phyloP scores from a whole-genome alignment of 2,329 filamentous ascomycete species.

The Lachnellula cervina region DNA sequence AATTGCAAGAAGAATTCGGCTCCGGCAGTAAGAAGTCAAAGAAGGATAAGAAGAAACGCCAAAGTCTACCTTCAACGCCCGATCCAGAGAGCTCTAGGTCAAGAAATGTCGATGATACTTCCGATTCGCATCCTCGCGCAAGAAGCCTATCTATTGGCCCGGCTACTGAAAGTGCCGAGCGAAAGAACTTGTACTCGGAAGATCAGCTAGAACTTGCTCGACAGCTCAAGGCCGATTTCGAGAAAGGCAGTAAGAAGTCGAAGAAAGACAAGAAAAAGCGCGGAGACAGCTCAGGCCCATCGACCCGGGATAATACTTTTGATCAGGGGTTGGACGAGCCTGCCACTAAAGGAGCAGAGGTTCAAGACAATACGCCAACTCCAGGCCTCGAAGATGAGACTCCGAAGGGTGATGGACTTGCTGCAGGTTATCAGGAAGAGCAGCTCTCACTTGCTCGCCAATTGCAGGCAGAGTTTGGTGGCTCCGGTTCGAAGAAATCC shows the following conservation, averaged over 20 bases:
- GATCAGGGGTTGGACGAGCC: not conserved
- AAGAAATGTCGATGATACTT: slow-evolving; percentile 15
- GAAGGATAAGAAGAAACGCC: slow-evolving; percentile 30
- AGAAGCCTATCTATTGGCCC: slow-evolving; percentile 26
- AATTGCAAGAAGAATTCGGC: slow-evolving; percentile 25
- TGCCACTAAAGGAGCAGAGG: not conserved
- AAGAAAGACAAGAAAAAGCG: slow-evolving; percentile 33
- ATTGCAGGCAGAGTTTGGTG: slow-evolving; percentile 24
- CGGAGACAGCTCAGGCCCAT: slow-evolving; percentile 6
- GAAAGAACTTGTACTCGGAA: slow-evolving; percentile 21
- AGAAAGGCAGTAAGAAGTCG: slow-evolving; percentile 18
- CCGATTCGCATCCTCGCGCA: slow-evolving; percentile 17
- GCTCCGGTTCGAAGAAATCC: slow-evolving; percentile 32
- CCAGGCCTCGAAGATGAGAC: not conserved
- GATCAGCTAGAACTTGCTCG: slow-evolving; percentile 28
- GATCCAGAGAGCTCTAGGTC: slow-evolving; percentile 20
- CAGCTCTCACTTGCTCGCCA: slow-evolving; percentile 27
- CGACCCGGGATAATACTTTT: slow-evolving; percentile 13
- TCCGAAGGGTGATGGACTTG: slow-evolving; percentile 17
- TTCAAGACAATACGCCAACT: not conserved
- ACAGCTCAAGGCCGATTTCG: slow-evolving; percentile 25
- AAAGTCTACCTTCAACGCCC: slow-evolving; percentile 25
- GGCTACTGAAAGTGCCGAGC: slow-evolving; percentile 11
- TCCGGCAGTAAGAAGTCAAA: slow-evolving; percentile 24
- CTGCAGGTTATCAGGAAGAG: slow-evolving; percentile 24